Evolutionary conservation across 2,329 filamentous ascomycete species (phyloP).

Genomic region (Aspergillus intermedius): DNA sequence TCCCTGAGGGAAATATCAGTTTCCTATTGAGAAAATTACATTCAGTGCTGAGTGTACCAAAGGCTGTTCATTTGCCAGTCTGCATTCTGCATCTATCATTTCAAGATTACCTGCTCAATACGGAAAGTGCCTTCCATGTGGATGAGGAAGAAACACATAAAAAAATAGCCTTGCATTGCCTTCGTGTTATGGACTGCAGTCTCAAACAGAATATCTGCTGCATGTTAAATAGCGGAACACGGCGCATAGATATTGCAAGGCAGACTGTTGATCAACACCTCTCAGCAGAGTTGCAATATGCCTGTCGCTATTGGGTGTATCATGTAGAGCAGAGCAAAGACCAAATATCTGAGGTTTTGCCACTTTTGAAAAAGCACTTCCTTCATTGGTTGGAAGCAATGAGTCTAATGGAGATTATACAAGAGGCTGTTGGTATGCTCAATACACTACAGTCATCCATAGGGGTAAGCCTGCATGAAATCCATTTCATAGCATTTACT

Average conservation of each 20-base stretch:
- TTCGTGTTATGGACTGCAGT: constrained; percentile 11
- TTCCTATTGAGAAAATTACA: constrained; percentile 9
- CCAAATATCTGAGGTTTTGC: constrained; percentile 3
- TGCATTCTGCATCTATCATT: constrained; percentile 25
- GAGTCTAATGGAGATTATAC: constrained; percentile 10
- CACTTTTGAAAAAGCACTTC: constrained; percentile 15
- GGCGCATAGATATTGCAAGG: constrained; percentile 5
- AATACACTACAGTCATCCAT: constrained; percentile 9
- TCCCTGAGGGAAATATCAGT: constrained; percentile 5
- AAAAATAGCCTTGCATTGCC: constrained; percentile 20
- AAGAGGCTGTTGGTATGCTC: constrained; percentile 11
- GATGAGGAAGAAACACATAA: constrained; percentile 25
- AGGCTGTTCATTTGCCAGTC: constrained; percentile 5
- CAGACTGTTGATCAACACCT: constrained; percentile 9
- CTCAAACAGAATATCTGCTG: constrained; percentile 13
- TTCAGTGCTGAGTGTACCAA: constrained; percentile 14
- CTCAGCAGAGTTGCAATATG: constrained; percentile 16
- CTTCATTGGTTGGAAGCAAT: constrained; percentile 22
- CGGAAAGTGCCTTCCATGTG: constrained; percentile 21
- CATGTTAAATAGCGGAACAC: constrained; percentile 3
- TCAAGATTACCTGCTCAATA: constrained; percentile 25
- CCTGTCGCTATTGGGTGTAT: constrained; percentile 22
- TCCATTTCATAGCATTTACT: not conserved
- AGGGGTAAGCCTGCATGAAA: constrained; percentile 4
- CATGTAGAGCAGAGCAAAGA: constrained; percentile 14